Evolutionary conservation across 73 alveolate species (phyloP).

Genomic region (Paramecium pentaurelia): DNA sequence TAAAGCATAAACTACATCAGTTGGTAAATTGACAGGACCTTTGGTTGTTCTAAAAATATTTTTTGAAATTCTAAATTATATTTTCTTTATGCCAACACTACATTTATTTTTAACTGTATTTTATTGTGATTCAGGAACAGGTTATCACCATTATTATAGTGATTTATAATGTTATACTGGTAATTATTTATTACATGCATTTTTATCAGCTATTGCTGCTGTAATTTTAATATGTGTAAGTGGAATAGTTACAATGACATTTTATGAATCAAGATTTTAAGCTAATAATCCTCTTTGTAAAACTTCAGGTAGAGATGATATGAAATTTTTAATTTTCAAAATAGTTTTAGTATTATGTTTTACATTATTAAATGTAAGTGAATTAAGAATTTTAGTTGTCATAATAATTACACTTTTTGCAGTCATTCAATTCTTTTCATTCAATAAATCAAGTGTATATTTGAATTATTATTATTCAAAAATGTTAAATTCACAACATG

Average conservation of each 20-base stretch:
- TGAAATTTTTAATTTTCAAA: constrained; percentile 43
- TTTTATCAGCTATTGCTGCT: constrained; percentile 41
- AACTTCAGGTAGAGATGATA: constrained; percentile 60
- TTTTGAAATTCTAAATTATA: not conserved
- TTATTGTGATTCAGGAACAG: constrained; percentile 39
- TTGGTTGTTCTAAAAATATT: constrained; percentile 24
- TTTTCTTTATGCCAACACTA: constrained; percentile 34
- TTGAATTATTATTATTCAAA: constrained; percentile 44
- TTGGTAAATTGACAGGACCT: constrained; percentile 42
- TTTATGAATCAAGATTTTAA: constrained; percentile 46
- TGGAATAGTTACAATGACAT: constrained; percentile 37
- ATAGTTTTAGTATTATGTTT: constrained; percentile 39
- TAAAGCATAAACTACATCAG: constrained; percentile 18
- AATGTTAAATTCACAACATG: constrained; percentile 42
- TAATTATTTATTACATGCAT: constrained; percentile 49
- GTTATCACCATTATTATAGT: constrained; percentile 1
- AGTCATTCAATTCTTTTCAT: constrained; percentile 39
- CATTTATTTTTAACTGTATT: constrained; percentile 26
- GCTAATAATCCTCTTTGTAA: constrained; percentile 50
- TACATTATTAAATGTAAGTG: constrained; percentile 42
- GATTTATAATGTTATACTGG: constrained; percentile 55
- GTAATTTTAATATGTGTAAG: not conserved
- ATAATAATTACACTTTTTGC: constrained; percentile 52
- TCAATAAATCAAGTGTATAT: constrained; percentile 44
- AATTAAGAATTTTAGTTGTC: constrained; percentile 38